Evolutionary conservation across 2,329 filamentous ascomycete genomes (phyloP), one percentile per base, ranked within the genome.

Genomic region (Rachicladosporium sp.): DNA sequence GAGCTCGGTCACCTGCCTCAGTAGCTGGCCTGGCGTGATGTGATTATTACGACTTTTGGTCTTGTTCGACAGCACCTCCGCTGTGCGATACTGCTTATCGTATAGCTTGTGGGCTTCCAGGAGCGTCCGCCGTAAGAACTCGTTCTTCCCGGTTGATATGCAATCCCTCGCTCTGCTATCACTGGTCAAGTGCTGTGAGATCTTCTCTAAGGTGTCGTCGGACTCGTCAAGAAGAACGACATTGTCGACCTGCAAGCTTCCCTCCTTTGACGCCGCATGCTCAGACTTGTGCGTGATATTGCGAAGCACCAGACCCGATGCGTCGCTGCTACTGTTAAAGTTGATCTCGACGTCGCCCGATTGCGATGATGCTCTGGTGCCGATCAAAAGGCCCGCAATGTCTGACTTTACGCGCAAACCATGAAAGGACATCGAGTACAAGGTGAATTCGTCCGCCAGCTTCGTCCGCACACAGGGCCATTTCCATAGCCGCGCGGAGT

Each of bases 401-500:
- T 27, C 23, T 27, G 23, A 27, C 23, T 27, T 27, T 8, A 7
- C 8, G 4, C 23, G 23, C 23, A 27, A 7, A 3, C 23, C 4
- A 27, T 27, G 23, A 6, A 27, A 27, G 23, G 59, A 50, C 33
- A 70, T 65, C 42, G 68, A 70, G 53, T 73, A 78, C 10, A 76
- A 59, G 39, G 69, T 67, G 50, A 76, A 73, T 49, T 74, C 70
- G 31, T 76, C 72, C 4, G 68, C 67, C 36, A 78, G 67, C 13
- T 70, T 69, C 11, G 71, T 74, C 10, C 74, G 65, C 33, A 77
- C 66, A 46, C 74, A 78, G 6, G 67, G 69, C 43, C 71, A 66
- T 49, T 76, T 77, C 74, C 74, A 78, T 12, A 78, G 48, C 31
- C 74, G 66, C 29, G 74, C 74, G 43, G 68, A 73, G 50, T 76